Conservation (phyloP, 176 grass and related monocot species). For the Eleusine indica region DNA sequence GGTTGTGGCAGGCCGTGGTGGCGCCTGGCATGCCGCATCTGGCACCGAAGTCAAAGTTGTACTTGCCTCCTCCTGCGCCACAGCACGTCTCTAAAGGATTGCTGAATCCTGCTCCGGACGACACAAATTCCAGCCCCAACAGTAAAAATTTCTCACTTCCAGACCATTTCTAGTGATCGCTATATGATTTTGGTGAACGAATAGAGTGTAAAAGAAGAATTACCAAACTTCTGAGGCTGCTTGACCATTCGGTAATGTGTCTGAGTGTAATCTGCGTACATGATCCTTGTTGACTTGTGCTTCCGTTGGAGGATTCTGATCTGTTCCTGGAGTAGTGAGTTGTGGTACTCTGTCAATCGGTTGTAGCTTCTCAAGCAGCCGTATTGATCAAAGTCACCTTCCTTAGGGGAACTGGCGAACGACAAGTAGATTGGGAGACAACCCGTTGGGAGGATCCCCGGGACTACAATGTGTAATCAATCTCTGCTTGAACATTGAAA, state of each 20-base stretch:
- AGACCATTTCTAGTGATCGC: too few relatives aligned
- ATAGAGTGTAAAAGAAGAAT: too few relatives aligned
- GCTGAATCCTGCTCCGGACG: constrained; percentile 30
- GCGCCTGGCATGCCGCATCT: constrained; percentile 49
- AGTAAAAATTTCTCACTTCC: too few relatives aligned
- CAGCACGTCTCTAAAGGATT: constrained; percentile 44
- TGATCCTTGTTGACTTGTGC: constrained; percentile 29
- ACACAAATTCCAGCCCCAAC: not conserved
- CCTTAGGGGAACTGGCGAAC: not conserved
- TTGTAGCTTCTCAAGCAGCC: constrained; percentile 48
- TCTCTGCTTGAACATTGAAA: not conserved
- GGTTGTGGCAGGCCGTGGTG: constrained; percentile 34
- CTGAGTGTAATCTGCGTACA: constrained; percentile 46
- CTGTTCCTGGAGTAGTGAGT: constrained; percentile 30
- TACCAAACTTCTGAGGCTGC: constrained; percentile 45
- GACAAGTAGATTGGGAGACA: constrained; percentile 48
- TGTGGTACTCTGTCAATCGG: constrained; percentile 44
- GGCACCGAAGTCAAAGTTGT: constrained; percentile 35
- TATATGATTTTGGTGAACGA: too few relatives aligned
- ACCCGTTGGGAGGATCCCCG: constrained; percentile 43
- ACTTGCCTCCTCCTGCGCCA: constrained; percentile 38
- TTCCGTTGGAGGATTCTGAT: constrained; percentile 4
- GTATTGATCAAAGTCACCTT: constrained; percentile 16
- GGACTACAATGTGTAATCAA: constrained; percentile 46
- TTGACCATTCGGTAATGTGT: constrained; percentile 32